phyloP scores from a whole-genome alignment of 2,329 filamentous ascomycete species.

The Paramyrothecium roridum region DNA sequence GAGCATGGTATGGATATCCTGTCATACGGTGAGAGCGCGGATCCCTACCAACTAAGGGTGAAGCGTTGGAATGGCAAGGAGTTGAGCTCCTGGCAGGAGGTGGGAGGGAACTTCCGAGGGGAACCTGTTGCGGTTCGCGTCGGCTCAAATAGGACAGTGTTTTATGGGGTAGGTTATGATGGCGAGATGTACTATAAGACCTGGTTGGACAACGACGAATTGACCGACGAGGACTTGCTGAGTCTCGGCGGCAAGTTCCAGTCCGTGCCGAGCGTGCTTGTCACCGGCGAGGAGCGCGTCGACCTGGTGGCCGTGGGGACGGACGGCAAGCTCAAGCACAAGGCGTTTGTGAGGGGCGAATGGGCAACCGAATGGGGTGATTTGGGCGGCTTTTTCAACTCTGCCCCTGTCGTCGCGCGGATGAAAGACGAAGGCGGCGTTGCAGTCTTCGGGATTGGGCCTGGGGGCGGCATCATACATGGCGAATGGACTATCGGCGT shows the following conservation, averaged over 20 bases:
- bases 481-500: neutral
- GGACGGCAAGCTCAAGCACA: slow-evolving; percentile 7
- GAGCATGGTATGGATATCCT: neutral
- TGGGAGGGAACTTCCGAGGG: neutral
- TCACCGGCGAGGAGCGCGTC: slow-evolving; percentile 4
- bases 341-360: neutral
- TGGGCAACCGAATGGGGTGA: slow-evolving; percentile 8
- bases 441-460: slow-evolving; percentile 1
- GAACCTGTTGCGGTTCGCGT: neutral
- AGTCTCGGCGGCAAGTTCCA: slow-evolving; percentile 5
- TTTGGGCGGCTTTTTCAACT: slow-evolving; percentile 8
- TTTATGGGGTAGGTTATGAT: slow-evolving; percentile 4
- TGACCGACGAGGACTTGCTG: neutral
- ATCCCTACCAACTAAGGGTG: neutral
- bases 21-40: slow-evolving; percentile 1
- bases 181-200: slow-evolving; percentile 5
- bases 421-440: neutral
- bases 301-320: slow-evolving; percentile 9
- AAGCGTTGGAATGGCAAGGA: neutral
- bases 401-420: slow-evolving; percentile 8
- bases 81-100: neutral
- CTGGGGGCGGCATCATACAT: neutral
- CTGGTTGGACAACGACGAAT: slow-evolving; percentile 1
- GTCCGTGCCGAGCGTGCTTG: slow-evolving; percentile 6
- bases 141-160: neutral